Percentiles rank a stretch among this genome's conserved stretches.
Conservation (phyloP, 73 alveolate species). For the Paramecium primaurelia region DNA sequence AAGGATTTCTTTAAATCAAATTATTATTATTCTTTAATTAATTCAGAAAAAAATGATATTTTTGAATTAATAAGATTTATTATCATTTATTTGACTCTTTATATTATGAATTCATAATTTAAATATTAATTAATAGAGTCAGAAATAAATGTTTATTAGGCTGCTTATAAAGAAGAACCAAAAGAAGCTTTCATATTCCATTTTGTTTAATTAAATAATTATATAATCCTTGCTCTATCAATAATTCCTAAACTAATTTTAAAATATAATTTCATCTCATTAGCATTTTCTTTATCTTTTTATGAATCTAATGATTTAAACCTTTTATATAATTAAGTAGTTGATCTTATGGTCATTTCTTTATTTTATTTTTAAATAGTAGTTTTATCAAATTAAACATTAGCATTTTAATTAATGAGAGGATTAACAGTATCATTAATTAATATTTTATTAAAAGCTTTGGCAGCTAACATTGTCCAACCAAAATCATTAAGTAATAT, state of each 20-base stretch:
- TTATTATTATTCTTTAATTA: not conserved
- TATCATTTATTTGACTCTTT: not conserved
- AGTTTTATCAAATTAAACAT: not conserved
- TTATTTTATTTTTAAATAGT: not conserved
- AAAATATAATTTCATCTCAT: not conserved
- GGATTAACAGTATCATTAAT: not conserved
- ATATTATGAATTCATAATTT: not conserved
- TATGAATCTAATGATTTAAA: not conserved
- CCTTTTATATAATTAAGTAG: not conserved
- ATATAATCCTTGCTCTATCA: not conserved
- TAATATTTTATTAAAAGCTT: not conserved
- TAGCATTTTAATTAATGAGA: not conserved
- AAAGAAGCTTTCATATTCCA: not conserved
- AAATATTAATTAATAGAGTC: not conserved
- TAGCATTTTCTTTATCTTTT: not conserved
- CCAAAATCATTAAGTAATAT: not conserved
- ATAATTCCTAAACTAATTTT: not conserved
- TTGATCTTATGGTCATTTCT: not conserved
- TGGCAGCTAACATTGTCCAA: not conserved
- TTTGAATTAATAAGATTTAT: not conserved
- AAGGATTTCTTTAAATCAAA: not conserved
- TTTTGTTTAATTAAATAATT: not conserved
- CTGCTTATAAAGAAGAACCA: slow-evolving; percentile 20
- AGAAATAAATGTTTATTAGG: not conserved
- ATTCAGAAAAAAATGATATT: not conserved